phyloP scores from a whole-genome alignment of 169 alveolate genomes.

The Plasmodium malariae region DNA sequence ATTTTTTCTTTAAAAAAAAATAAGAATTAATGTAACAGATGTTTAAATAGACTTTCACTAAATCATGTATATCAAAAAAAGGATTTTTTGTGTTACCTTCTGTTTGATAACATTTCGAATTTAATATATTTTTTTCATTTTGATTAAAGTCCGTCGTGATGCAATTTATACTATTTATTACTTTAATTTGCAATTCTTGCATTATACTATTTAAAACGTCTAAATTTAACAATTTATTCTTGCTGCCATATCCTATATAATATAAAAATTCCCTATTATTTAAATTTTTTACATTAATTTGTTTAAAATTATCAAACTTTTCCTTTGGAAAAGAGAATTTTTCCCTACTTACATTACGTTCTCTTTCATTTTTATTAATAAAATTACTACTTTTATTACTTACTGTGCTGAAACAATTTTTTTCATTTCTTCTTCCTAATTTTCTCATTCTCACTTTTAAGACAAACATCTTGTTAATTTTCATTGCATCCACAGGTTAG shows the following conservation, averaged over 20 bases:
- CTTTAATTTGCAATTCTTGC: conserved; percentile 39
- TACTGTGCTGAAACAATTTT: conserved; percentile 10
- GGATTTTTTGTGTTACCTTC: conserved; percentile 27
- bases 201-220: conserved; percentile 12
- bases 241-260: conserved; percentile 68
- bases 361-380: neutral
- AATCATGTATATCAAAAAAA: conserved; percentile 75
- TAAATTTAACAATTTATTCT: conserved; percentile 41
- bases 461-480: conserved; percentile 44
- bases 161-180: conserved; percentile 42
- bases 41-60: conserved; percentile 60
- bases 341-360: neutral
- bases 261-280: conserved; percentile 55
- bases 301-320: conserved; percentile 2
- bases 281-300: conserved; percentile 46
- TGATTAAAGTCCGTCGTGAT: conserved; percentile 34
- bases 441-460: conserved; percentile 29
- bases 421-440: neutral
- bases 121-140: conserved; percentile 66
- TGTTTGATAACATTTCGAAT: conserved; percentile 32
- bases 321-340: neutral
- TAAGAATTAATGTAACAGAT: conserved; percentile 70
- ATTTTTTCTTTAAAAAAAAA: conserved; percentile 62
- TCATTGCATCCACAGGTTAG: too few relatives aligned
- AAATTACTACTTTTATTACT: conserved; percentile 16